Evolutionary conservation across 192 early-diverging fungal species (phyloP).

Genomic region (Rhizophlyctis rosea): DNA sequence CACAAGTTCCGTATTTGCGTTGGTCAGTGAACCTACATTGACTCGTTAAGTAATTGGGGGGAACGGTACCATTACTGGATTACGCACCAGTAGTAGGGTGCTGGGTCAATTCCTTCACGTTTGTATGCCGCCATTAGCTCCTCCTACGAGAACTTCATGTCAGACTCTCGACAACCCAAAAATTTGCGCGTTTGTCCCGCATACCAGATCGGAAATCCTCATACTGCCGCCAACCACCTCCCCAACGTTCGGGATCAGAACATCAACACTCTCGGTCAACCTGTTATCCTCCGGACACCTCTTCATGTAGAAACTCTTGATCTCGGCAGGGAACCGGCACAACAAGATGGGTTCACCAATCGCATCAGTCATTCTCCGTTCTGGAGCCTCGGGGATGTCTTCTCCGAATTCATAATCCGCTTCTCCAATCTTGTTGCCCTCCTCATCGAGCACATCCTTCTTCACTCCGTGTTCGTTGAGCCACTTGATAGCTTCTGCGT

Average conservation of each 20-base stretch:
- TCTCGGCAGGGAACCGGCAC: conserved; percentile 93
- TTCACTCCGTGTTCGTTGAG: conserved; percentile 85
- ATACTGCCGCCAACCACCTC: conserved; percentile 99
- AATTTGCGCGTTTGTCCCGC: not conserved
- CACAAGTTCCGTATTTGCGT: conserved; percentile 95
- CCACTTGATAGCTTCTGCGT: conserved; percentile 93
- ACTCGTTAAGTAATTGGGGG: not conserved
- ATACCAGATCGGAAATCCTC: conserved; percentile 84
- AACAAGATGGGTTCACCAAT: conserved; percentile 94
- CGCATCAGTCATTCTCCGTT: conserved; percentile 98
- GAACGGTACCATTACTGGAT: no score
- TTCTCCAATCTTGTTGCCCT: conserved; percentile 60
- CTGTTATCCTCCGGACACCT: conserved; percentile 73
- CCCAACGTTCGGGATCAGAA: conserved; percentile 96
- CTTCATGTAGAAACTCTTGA: conserved; percentile 99
- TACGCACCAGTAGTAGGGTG: conserved; percentile 93
- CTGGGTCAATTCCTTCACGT: conserved; percentile 88
- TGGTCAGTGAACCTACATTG: conserved; percentile 69
- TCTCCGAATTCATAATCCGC: conserved; percentile 92
- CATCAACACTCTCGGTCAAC: conserved; percentile 95
- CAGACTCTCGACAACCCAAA: conserved; percentile 2
- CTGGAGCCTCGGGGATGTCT: conserved; percentile 97
- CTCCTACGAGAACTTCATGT: conserved; percentile 14
- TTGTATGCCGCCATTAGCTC: conserved; percentile 79
- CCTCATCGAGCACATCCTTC: conserved; percentile 68